Evolutionary conservation across 495 filamentous ascomycete genomes (phyloP).

Genomic region (Letharia columbiana): DNA sequence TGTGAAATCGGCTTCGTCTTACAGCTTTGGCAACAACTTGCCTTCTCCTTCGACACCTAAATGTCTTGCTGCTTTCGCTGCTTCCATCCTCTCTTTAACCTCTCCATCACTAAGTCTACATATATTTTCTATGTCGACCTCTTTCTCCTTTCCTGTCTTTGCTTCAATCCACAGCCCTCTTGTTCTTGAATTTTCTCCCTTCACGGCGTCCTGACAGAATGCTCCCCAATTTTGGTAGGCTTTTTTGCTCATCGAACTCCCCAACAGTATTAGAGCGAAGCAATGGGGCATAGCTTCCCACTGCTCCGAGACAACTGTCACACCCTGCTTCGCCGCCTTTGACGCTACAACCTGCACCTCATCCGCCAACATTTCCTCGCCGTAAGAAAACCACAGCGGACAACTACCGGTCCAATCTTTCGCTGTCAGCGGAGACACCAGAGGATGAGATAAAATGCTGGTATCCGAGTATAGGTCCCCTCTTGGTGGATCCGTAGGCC

Average conservation of each 20-base stretch:
- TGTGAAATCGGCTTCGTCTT: background rate
- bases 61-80: conserved; percentile 38
- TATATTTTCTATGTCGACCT: conserved; percentile 40
- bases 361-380: conserved; percentile 72
- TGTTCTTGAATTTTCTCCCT: conserved; percentile 31
- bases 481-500: conserved; percentile 65
- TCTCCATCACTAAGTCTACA: conserved; percentile 47
- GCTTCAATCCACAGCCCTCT: conserved; percentile 47
- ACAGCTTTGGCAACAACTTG: conserved; percentile 26
- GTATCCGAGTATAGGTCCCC: conserved; percentile 61
- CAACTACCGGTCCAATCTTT: conserved; percentile 57
- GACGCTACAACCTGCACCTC: conserved; percentile 57
- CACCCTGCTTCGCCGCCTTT: conserved; percentile 51
- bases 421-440: conserved; percentile 61
- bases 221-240: conserved; percentile 49
- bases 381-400: conserved; percentile 65
- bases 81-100: conserved; percentile 41
- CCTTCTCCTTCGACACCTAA: conserved; percentile 38
- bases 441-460: conserved; percentile 57
- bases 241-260: conserved; percentile 36
- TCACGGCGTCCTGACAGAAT: conserved; percentile 44
- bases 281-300: conserved; percentile 89
- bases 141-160: conserved; percentile 44
- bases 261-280: conserved; percentile 58
- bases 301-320: conserved; percentile 58